A percentile compares a stretch with the other conserved stretches of the same genome.
These are phyloP conservation scores for Juglanconis oblonga DNA, from an alignment of 2,329 filamentous ascomycete genomes.

Conservation along the genomic window DNA sequence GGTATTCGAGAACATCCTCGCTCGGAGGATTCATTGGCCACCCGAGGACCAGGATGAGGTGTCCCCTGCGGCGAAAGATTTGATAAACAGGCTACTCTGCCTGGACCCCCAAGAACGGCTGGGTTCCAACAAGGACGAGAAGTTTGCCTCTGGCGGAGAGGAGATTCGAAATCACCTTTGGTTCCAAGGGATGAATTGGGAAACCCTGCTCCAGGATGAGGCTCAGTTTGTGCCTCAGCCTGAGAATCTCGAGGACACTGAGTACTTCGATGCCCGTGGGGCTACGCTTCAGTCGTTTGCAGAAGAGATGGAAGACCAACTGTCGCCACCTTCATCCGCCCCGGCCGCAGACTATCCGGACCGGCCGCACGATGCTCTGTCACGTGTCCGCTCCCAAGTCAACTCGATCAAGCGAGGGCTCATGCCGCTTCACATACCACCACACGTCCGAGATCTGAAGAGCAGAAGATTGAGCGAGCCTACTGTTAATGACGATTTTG, in stretches of 20 bases:
- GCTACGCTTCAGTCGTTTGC: conserved; percentile 90
- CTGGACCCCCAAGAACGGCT: conserved; percentile 78
- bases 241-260: conserved; percentile 94
- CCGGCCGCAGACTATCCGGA: conserved; percentile 78
- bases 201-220: conserved; percentile 86
- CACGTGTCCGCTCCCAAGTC: conserved; percentile 81
- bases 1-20: conserved; percentile 95
- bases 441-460: conserved; percentile 89
- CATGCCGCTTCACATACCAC: conserved; percentile 94
- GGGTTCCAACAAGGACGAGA: conserved; percentile 82
- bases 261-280: conserved; percentile 92
- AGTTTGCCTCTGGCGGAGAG: conserved; percentile 77
- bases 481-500: conserved; percentile 86
- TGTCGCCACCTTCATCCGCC: conserved; percentile 67
- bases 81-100: conserved; percentile 90
- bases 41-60: conserved; percentile 75
- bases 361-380: conserved; percentile 90
- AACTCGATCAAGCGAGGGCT: conserved; percentile 85
- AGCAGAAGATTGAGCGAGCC: conserved; percentile 88
- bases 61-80: conserved; percentile 84
- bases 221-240: conserved; percentile 91
- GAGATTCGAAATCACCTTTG: conserved; percentile 88
- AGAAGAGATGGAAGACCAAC: conserved; percentile 90
- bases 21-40: conserved; percentile 88
- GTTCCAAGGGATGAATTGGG: conserved; percentile 88